Percentiles rank a stretch among this genome's conserved stretches.
Conservation (phyloP, 2,329 filamentous ascomycete genomes). For the Hypoxylon sp. region DNA sequence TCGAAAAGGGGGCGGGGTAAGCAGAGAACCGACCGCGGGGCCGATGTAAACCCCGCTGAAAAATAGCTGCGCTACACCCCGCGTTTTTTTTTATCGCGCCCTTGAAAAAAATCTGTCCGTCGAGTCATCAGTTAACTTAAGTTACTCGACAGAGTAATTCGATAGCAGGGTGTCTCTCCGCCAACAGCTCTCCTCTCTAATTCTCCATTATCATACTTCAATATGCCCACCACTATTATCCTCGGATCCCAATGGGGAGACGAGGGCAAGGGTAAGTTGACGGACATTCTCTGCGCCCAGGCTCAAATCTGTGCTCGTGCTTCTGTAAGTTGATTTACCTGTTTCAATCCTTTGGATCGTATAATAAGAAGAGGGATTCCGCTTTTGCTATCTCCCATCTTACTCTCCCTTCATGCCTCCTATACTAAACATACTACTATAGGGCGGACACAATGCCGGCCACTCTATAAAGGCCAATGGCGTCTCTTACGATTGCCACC, state of each 20-base stretch:
- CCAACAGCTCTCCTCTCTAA: neutral
- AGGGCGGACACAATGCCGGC: slow-evolving; percentile 35
- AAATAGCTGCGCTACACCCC: neutral
- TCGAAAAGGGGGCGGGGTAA: neutral
- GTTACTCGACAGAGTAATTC: neutral
- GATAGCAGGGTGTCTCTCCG: neutral
- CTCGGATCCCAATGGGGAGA: slow-evolving; percentile 21
- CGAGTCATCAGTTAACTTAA: neutral
- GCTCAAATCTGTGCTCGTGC: slow-evolving; percentile 29
- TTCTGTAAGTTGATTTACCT: slow-evolving; percentile 19
- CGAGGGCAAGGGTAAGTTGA: slow-evolving; percentile 29
- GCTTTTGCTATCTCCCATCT: neutral
- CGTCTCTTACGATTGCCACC: slow-evolving; percentile 56
- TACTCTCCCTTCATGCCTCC: neutral
- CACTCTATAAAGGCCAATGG: slow-evolving; percentile 35
- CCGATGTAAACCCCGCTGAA: neutral
- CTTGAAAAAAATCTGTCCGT: neutral
- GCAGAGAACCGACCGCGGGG: neutral
- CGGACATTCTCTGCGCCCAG: slow-evolving; percentile 26
- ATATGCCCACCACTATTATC: slow-evolving; percentile 1
- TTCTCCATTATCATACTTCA: neutral
- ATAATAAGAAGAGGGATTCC: neutral
- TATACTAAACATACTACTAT: neutral
- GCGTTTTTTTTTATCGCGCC: neutral
- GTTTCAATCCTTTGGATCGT: neutral